These are phyloP conservation scores for Pyrenophora teres DNA, from an alignment of 2,329 filamentous ascomycete genomes.

Conservation along the genomic window DNA sequence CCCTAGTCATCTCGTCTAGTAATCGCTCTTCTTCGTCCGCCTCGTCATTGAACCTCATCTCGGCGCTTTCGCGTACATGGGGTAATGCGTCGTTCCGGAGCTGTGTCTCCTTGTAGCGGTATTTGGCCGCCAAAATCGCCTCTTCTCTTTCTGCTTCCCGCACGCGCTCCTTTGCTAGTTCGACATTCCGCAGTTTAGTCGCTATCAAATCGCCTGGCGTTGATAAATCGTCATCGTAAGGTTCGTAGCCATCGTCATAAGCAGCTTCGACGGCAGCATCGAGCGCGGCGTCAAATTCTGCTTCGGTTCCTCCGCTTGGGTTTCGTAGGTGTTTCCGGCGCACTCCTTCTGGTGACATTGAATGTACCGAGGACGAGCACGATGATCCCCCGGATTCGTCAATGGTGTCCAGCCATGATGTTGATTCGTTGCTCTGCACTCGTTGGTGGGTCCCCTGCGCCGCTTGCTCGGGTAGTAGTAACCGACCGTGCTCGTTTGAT, in stretches of 20 bases:
- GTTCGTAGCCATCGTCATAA: constrained; percentile 89
- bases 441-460: constrained; percentile 42
- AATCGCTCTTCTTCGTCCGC: constrained; percentile 57
- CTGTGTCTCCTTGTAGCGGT: constrained; percentile 58
- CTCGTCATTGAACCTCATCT: constrained; percentile 44
- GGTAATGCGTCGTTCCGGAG: constrained; percentile 54
- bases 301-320: constrained; percentile 74
- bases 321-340: constrained; percentile 71
- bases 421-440: constrained; percentile 76
- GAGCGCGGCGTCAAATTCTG: constrained; percentile 90
- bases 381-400: constrained; percentile 86
- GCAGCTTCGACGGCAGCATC: constrained; percentile 96
- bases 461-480: constrained; percentile 31
- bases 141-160: constrained; percentile 74
- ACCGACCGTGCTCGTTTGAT: constrained; percentile 21
- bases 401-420: constrained; percentile 92
- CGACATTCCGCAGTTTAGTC: constrained; percentile 62
- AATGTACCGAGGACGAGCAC: constrained; percentile 75
- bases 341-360: constrained; percentile 72
- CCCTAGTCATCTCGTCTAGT: constrained; percentile 85
- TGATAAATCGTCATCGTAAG: constrained; percentile 56
- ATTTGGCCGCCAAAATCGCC: constrained; percentile 63
- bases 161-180: constrained; percentile 76
- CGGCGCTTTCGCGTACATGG: constrained; percentile 45
- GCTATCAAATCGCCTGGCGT: constrained; percentile 39